Evolutionary conservation across 2,329 filamentous ascomycete species (phyloP).

Genomic region (Colletotrichum caudatum): DNA sequence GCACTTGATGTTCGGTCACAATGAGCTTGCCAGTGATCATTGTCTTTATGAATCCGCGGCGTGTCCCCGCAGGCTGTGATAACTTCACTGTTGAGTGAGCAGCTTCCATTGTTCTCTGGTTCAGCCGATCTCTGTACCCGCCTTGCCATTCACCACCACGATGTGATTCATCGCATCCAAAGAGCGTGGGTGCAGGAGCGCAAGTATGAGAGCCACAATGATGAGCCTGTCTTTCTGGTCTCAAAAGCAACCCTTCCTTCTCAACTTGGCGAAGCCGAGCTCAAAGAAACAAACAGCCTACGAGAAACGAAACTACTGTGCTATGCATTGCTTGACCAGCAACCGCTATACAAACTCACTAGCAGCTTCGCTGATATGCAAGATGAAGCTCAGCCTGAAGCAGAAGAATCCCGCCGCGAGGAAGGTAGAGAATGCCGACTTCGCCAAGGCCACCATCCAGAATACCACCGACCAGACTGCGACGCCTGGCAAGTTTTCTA

Average conservation of each 20-base stretch:
- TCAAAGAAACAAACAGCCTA: neutral
- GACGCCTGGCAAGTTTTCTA: neutral
- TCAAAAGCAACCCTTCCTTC: neutral
- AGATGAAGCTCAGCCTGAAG: neutral
- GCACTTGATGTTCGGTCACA: neutral
- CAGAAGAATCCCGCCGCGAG: neutral
- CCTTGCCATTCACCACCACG: neutral
- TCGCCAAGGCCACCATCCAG: neutral
- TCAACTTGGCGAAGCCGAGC: neutral
- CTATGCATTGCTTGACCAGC: neutral
- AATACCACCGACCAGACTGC: neutral
- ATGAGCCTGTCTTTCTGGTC: neutral
- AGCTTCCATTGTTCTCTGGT: neutral
- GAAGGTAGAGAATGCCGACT: neutral
- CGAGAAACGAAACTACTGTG: neutral
- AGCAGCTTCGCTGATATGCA: neutral
- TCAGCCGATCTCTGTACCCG: neutral
- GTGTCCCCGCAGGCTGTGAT: neutral
- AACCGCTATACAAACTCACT: conserved; percentile 1
- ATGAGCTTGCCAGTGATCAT: neutral
- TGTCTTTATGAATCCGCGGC: no score
- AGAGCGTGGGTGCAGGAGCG: neutral
- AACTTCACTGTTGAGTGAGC: neutral
- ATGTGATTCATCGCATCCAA: neutral
- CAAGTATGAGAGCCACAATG: neutral